phyloP scores from a whole-genome alignment of 2,329 filamentous ascomycete genomes.

The Trichoderma arundinaceum region DNA sequence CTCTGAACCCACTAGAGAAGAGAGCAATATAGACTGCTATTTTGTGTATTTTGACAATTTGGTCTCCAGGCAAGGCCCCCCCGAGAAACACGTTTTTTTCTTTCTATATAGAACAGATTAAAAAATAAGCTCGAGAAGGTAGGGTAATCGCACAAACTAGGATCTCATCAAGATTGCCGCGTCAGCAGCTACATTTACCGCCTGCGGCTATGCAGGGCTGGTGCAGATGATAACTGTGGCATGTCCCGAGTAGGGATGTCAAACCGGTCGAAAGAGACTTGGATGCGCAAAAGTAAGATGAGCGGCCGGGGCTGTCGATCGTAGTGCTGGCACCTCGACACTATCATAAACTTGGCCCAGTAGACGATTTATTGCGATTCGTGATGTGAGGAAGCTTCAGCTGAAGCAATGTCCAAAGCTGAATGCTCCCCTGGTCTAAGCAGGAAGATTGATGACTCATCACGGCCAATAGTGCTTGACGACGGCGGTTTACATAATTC shows the following conservation, averaged over 20 bases:
- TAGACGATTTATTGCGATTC: no score
- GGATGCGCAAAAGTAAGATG: not conserved
- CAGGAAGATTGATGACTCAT: no score
- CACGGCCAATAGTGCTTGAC: no score
- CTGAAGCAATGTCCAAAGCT: no score
- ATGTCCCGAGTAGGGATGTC: constrained; percentile 3
- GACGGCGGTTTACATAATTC: not conserved
- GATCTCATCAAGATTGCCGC: constrained; percentile 9
- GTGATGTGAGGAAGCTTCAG: no score
- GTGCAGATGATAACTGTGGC: constrained; percentile 1
- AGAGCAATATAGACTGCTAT: not conserved
- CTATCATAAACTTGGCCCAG: no score
- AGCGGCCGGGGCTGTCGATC: not conserved
- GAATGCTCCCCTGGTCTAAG: no score
- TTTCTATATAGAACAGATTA: constrained; percentile 7
- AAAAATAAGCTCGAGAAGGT: not conserved
- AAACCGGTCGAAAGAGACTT: not conserved
- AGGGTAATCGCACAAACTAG: constrained; percentile 14
- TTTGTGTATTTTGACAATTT: not conserved
- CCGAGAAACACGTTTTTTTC: not conserved
- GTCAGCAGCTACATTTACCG: not conserved
- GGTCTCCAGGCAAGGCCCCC: not conserved
- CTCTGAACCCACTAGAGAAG: constrained; percentile 1
- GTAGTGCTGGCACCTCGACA: no score
- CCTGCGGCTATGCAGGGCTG: constrained; percentile 1